Conservation (phyloP, 1,284 basidiomycete genomes). For the Pterulicium gracile region DNA sequence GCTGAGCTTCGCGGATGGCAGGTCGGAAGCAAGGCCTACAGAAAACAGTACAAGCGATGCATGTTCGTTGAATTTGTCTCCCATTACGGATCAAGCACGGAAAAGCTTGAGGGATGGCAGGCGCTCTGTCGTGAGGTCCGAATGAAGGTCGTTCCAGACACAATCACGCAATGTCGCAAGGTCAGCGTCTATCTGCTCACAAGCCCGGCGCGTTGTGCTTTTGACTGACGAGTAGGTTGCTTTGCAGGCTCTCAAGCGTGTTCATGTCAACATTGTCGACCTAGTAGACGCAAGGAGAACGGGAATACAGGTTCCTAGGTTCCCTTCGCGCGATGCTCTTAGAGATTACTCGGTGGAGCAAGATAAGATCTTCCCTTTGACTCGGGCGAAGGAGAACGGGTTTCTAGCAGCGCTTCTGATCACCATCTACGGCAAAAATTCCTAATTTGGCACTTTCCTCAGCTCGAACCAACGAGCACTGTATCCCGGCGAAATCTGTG, state of each 20-base stretch:
- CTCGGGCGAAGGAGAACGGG: constrained; percentile 9
- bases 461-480: no score
- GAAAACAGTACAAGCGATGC: constrained; percentile 9
- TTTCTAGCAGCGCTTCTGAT: constrained; percentile 11
- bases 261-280: constrained; percentile 12
- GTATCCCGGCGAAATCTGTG: no score
- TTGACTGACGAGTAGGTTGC: no score
- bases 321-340: constrained; percentile 7
- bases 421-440: no score
- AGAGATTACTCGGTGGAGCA: constrained; percentile 6
- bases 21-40: neutral
- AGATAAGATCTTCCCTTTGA: constrained; percentile 11
- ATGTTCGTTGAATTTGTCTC: constrained; percentile 8
- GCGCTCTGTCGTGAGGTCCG: constrained; percentile 9
- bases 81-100: constrained; percentile 8
- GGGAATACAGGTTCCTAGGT: constrained; percentile 5
- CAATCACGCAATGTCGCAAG: constrained; percentile 10
- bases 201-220: neutral
- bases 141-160: constrained; percentile 7
- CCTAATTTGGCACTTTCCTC: no score
- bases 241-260: constrained; percentile 4
- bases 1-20: constrained; percentile 10
- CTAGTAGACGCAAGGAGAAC: constrained; percentile 10
- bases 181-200: constrained; percentile 5
- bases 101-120: constrained; percentile 11